These are phyloP conservation scores for Penicillium glabrum DNA, from an alignment of 2,329 filamentous ascomycete genomes.

Conservation along the genomic window DNA sequence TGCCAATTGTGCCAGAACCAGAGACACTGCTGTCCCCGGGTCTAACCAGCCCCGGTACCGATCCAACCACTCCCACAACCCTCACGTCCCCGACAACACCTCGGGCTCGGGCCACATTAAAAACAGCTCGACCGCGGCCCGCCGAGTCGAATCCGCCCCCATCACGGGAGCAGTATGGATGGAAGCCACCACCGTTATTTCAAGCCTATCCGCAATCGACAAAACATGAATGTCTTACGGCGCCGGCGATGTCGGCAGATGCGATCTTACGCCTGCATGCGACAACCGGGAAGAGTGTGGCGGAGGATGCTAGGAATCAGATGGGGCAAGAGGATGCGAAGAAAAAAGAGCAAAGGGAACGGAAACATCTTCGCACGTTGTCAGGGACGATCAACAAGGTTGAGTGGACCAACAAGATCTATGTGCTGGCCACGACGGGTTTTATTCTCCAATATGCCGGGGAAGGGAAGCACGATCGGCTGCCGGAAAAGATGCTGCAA, in stretches of 20 bases:
- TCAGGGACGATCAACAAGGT: slow-evolving; percentile 40
- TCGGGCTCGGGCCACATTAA: slow-evolving; percentile 17
- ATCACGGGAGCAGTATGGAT: slow-evolving; percentile 39
- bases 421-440: slow-evolving; percentile 44
- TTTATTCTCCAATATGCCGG: slow-evolving; percentile 49
- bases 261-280: slow-evolving; percentile 60
- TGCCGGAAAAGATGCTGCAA: slow-evolving; percentile 49
- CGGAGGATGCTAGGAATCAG: slow-evolving; percentile 11
- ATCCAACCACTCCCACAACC: slow-evolving; percentile 23
- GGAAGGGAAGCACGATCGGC: slow-evolving; percentile 45
- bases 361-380: slow-evolving; percentile 36
- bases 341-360: slow-evolving; percentile 37
- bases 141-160: slow-evolving; percentile 22
- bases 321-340: slow-evolving; percentile 22
- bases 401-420: slow-evolving; percentile 47
- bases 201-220: slow-evolving; percentile 83
- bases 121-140: slow-evolving; percentile 22
- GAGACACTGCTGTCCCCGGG: slow-evolving; percentile 26
- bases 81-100: slow-evolving; percentile 25
- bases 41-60: slow-evolving; percentile 27
- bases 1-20: slow-evolving; percentile 14
- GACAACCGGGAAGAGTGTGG: slow-evolving; percentile 23
- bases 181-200: slow-evolving; percentile 75
- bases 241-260: slow-evolving; percentile 68
- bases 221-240: slow-evolving; percentile 69